These are phyloP conservation scores for Globisporangium camurandrum DNA, from an alignment of 352 stramenopile species.

Conservation along the genomic window DNA sequence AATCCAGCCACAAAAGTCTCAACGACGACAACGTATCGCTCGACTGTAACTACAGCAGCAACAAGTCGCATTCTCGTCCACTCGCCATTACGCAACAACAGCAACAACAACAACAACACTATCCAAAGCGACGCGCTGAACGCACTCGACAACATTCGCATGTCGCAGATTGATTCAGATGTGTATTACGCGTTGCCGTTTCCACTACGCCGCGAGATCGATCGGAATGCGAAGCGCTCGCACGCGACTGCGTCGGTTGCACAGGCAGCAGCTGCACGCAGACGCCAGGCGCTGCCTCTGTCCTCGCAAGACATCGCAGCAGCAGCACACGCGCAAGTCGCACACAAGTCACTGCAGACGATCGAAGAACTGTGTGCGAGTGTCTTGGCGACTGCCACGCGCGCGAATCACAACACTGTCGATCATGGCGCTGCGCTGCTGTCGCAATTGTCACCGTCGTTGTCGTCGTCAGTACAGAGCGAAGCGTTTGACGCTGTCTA, in stretches of 20 bases:
- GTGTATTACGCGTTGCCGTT: conserved; percentile 70
- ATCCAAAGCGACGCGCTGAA: too few species aligned
- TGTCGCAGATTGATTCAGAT: conserved; percentile 75
- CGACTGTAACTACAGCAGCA: too few species aligned
- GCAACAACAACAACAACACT: too few species aligned
- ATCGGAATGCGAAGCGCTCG: conserved; percentile 49
- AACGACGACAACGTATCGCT: too few species aligned
- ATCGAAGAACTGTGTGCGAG: conserved; percentile 49
- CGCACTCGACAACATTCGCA: conserved; percentile 53
- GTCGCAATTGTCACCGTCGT: too few species aligned
- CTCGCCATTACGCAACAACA: too few species aligned
- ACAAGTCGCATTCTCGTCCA: too few species aligned
- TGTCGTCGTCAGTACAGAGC: neutral
- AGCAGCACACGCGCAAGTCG: neutral
- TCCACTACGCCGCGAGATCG: conserved; percentile 59
- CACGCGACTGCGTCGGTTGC: conserved; percentile 3
- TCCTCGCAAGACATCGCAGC: neutral
- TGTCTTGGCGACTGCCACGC: conserved; percentile 16
- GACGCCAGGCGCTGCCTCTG: neutral
- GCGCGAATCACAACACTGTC: too few species aligned
- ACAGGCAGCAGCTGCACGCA: neutral
- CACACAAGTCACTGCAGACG: conserved; percentile 15
- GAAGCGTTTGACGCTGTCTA: conserved; percentile 67
- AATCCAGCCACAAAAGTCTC: too few species aligned
- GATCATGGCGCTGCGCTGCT: too few species aligned